A percentile compares a stretch with the other conserved stretches of the same genome.
These are phyloP conservation scores for Gryganskiella cystojenkinii DNA, from an alignment of 192 early-diverging fungal genomes.

Conservation along the genomic window DNA sequence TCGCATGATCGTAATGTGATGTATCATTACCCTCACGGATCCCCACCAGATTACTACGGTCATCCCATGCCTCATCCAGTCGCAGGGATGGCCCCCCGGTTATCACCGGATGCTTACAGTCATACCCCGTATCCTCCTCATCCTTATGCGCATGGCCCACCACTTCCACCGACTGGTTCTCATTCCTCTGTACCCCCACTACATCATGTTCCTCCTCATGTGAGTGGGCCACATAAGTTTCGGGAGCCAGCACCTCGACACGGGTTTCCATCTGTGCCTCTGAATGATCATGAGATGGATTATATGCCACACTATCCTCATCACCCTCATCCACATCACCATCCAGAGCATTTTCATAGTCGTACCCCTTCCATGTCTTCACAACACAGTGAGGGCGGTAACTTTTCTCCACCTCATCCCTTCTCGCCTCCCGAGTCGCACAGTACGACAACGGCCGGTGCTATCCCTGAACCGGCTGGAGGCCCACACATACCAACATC, in stretches of 20 bases:
- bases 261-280: slow-evolving; percentile 15
- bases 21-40: too few species aligned
- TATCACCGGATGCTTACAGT: background rate
- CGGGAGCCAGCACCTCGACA: slow-evolving; percentile 19
- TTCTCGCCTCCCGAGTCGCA: slow-evolving; percentile 26
- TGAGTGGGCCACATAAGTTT: background rate
- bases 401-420: slow-evolving; percentile 37
- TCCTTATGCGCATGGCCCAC: background rate
- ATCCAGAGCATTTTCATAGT: slow-evolving; percentile 13
- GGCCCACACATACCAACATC: background rate
- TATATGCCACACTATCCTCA: background rate
- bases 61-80: too few species aligned
- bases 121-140: background rate
- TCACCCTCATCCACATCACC: background rate
- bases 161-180: too few species aligned
- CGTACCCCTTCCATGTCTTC: slow-evolving; percentile 46
- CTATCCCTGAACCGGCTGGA: background rate
- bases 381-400: slow-evolving; percentile 29
- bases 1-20: too few species aligned
- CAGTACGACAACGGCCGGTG: too few species aligned
- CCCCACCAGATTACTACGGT: too few species aligned
- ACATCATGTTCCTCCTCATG: slow-evolving; percentile 15
- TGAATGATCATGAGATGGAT: slow-evolving; percentile 43
- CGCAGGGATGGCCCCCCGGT: background rate
- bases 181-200: slow-evolving; percentile 1